Evolutionary conservation across 2,329 filamentous ascomycete genomes (phyloP), one percentile per base, ranked within the genome.

Genomic region (Aspergillus niger): DNA sequence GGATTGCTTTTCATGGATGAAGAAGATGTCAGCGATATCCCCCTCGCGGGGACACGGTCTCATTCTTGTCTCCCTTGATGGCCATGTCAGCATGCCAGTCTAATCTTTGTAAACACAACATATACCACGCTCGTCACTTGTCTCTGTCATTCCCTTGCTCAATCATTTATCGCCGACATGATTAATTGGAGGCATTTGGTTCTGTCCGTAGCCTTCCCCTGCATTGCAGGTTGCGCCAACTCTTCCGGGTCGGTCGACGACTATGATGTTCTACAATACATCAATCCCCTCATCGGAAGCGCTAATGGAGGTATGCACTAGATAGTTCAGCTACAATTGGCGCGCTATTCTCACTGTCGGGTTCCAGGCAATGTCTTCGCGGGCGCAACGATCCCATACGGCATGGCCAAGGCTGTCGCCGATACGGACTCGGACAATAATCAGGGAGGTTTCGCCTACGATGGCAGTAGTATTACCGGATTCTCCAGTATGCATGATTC

Each of bases 361-460:
- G 17, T 4, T 44, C 2, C 39, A 70, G 84, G 84, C 61, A 83
- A 86, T 72, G 83, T 86, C 43, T 86, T 86, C 63, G 76, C 83
- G 2, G 84, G 84, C 32, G 83, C 83, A 13, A 81, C 82, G 1
- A 67, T 82, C 36, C 83, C 83, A 2, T 85, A 84, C 63, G 82
- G 81, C 50, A 80, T 85, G 69, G 83, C 83, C 57, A 85, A 85
- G 67, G 82, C 83, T n/a, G 82, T 83, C 6, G 81, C 83, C 28
- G 82, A 85, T 67, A 82, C 82, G 20, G 74, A 83, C 57, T 79
- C 75, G 56, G 79, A 69, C 15, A 72, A 63, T 68, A 84, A 85
- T 58, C 83, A 86, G 63, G 84, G 83, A 48, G 84, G 84, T 1
- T 86, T 85, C 67, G 79, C 83, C 6, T 80, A 79, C 1, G 83